These are phyloP conservation scores for Lachancea quebecensis DNA, from an alignment of 805 yeast genomes.

Conservation along the genomic window DNA sequence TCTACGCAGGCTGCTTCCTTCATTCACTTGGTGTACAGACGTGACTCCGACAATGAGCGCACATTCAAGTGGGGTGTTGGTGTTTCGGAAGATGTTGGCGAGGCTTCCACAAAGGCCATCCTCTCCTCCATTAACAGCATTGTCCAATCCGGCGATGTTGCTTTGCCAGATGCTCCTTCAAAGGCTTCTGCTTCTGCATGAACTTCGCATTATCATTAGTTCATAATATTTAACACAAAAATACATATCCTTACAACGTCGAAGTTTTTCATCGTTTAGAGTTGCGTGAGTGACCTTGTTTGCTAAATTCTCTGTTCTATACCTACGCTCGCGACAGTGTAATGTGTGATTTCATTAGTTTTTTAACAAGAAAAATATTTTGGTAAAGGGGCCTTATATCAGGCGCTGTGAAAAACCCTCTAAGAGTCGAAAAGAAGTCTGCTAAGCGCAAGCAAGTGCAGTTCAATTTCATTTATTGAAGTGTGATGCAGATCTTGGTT, in stretches of 20 bases:
- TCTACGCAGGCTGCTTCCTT: constrained; percentile 69
- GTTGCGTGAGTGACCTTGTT: too few species aligned
- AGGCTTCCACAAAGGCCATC: constrained; percentile 69
- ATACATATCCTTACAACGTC: not conserved
- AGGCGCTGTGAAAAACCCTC: not conserved
- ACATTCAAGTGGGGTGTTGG: constrained; percentile 81
- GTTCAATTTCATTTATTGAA: not conserved
- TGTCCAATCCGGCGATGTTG: constrained; percentile 25
- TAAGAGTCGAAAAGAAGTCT: not conserved
- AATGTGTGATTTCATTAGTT: not conserved
- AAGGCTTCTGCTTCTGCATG: constrained; percentile 19
- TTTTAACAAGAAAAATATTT: constrained; percentile 2
- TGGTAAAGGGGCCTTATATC: constrained; percentile 5
- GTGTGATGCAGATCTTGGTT: constrained; percentile 21
- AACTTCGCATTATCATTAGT: not conserved
- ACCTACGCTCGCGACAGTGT: not conserved
- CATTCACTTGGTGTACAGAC: constrained; percentile 49
- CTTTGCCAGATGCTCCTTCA: constrained; percentile 17
- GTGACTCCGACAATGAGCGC: constrained; percentile 37
- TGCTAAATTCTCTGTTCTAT: too few species aligned
- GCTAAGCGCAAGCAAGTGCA: too few species aligned
- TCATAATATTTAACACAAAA: not conserved
- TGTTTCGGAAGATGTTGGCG: constrained; percentile 81
- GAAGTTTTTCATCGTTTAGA: not conserved
- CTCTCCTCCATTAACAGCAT: constrained; percentile 52